Percentiles rank a stretch among this genome's conserved stretches.
Conservation (phyloP, 1,139 yeast species). For the Trichomonascaceae sp. region DNA sequence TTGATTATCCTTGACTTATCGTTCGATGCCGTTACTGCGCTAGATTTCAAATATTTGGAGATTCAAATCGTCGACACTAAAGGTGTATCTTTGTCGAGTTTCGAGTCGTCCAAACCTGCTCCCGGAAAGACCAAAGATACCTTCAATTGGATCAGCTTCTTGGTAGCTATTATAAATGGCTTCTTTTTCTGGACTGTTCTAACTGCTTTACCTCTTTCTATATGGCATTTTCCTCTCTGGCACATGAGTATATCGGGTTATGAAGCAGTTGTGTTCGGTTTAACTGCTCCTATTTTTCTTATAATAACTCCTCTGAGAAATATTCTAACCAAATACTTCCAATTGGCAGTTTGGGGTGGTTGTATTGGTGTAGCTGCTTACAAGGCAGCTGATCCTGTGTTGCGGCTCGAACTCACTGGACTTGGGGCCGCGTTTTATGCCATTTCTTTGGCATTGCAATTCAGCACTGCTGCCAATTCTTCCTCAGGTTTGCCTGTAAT, state of each 20-base stretch:
- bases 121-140: conserved; percentile 23
- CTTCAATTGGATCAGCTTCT: conserved; percentile 25
- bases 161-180: conserved; percentile 28
- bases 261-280: conserved; percentile 62
- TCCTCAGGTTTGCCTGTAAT: conserved; percentile 34
- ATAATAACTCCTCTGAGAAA: conserved; percentile 46
- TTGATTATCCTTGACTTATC: conserved; percentile 74
- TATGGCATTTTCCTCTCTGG: conserved; percentile 98
- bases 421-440: conserved; percentile 61
- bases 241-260: conserved; percentile 96
- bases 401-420: conserved; percentile 59
- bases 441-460: conserved; percentile 57
- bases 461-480: conserved; percentile 42
- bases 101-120: conserved; percentile 9
- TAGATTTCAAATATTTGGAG: conserved; percentile 59
- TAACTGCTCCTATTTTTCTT: conserved; percentile 52
- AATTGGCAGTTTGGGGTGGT: conserved; percentile 50
- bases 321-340: conserved; percentile 46
- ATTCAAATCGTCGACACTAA: conserved; percentile 38
- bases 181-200: conserved; percentile 78
- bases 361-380: conserved; percentile 73
- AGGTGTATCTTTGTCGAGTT: conserved; percentile 22
- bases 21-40: conserved; percentile 73
- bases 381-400: conserved; percentile 57
- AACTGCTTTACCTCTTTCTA: conserved; percentile 74